Percentiles rank a stretch among this genome's conserved stretches.
These are phyloP conservation scores for Fagopyrum homotropicum DNA, from an alignment of 148 eudicot genomes.

Conservation along the genomic window DNA sequence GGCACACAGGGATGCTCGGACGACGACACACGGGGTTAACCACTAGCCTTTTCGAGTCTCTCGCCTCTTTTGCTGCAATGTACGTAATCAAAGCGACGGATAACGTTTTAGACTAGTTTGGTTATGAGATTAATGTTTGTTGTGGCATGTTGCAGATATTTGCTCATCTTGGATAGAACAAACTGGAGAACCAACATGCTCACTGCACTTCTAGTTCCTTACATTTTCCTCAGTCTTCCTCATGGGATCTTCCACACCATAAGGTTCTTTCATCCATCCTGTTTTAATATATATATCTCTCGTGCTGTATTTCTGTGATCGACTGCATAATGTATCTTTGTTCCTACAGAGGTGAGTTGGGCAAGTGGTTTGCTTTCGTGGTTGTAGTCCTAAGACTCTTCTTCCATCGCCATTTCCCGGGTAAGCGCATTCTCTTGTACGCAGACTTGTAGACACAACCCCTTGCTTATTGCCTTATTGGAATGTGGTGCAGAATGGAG, in stretches of 20 bases:
- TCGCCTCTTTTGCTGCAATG: constrained; percentile 86
- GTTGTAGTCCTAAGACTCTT: constrained; percentile 81
- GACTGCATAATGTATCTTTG: too few relatives aligned
- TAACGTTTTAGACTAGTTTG: background rate
- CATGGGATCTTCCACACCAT: constrained; percentile 36
- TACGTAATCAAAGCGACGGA: constrained; percentile 4
- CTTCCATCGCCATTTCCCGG: constrained; percentile 77
- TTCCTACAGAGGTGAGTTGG: constrained; percentile 55
- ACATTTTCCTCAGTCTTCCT: constrained; percentile 80
- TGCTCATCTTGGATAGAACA: constrained; percentile 82
- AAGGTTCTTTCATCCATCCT: constrained; percentile 43
- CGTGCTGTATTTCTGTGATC: background rate
- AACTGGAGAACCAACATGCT: constrained; percentile 92
- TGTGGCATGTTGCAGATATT: constrained; percentile 47
- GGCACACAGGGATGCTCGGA: constrained; percentile 41
- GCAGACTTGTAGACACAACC: background rate
- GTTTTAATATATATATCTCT: background rate
- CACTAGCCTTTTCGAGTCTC: constrained; percentile 64
- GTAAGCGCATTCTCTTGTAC: constrained; percentile 19
- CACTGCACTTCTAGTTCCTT: constrained; percentile 75
- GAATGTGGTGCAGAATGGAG: constrained; percentile 45
- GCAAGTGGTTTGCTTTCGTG: constrained; percentile 78
- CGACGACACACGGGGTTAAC: constrained; percentile 44
- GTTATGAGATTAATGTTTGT: background rate
- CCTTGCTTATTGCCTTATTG: background rate